Conservation (phyloP, 2,329 filamentous ascomycete genomes). For the Exophiala mesophila region DNA sequence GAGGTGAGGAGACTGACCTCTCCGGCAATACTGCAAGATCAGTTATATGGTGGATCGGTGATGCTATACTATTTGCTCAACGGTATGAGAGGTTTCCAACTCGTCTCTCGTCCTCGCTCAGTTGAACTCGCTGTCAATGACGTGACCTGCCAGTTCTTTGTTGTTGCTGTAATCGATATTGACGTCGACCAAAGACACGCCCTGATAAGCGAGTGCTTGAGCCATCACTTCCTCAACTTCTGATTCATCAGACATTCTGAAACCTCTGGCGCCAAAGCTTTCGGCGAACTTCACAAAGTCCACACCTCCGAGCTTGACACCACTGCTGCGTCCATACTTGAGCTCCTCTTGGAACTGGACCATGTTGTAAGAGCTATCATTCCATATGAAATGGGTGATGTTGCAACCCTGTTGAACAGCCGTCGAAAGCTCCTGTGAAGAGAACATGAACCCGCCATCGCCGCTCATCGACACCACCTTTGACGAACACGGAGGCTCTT, state of each 20-base stretch:
- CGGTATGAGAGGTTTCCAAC: too few relatives aligned
- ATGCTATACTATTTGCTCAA: too few relatives aligned
- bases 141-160: conserved; percentile 37
- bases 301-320: conserved; percentile 43
- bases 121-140: conserved; percentile 30
- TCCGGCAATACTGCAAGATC: too few relatives aligned
- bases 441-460: conserved; percentile 50
- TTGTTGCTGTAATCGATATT: conserved; percentile 44
- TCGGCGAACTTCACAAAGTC: conserved; percentile 47
- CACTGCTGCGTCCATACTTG: conserved; percentile 45
- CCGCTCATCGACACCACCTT: conserved; percentile 45
- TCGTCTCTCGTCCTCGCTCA: too few relatives aligned
- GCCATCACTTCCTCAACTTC: conserved; percentile 42
- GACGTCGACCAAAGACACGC: conserved; percentile 45
- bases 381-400: conserved; percentile 50
- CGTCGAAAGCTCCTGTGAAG: conserved; percentile 43
- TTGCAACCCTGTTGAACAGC: conserved; percentile 46
- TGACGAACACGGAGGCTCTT: conserved; percentile 39
- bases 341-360: conserved; percentile 49
- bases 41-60: too few relatives aligned
- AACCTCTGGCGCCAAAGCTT: conserved; percentile 44
- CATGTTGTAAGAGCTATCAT: conserved; percentile 49
- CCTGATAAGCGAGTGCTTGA: conserved; percentile 40
- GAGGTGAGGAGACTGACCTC: too few relatives aligned
- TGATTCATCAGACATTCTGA: conserved; percentile 36